Conservation (phyloP, 2,329 filamentous ascomycete species). For the Monilinia fructicola region DNA sequence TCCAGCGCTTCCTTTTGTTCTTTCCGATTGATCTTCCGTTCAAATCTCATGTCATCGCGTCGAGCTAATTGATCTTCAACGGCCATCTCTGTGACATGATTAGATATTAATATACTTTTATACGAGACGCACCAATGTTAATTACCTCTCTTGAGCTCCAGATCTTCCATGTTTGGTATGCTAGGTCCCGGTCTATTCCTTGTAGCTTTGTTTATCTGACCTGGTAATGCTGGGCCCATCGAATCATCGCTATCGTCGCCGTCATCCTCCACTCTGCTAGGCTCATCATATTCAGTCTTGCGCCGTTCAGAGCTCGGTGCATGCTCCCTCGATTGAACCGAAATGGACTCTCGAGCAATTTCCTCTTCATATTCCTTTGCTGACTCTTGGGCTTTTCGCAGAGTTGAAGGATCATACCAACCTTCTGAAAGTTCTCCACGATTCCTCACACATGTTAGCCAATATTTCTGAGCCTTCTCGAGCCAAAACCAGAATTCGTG, state of each 20-base stretch:
- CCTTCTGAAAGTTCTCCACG: slow-evolving; percentile 79
- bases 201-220: slow-evolving; percentile 35
- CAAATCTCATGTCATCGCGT: slow-evolving; percentile 55
- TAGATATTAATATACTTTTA: slow-evolving; percentile 16
- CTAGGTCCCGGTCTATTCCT: slow-evolving; percentile 50
- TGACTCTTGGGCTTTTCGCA: slow-evolving; percentile 39
- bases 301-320: slow-evolving; percentile 14
- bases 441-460: slow-evolving; percentile 65
- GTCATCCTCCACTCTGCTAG: slow-evolving; percentile 13
- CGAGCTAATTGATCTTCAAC: slow-evolving; percentile 50
- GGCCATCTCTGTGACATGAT: slow-evolving; percentile 37
- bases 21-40: slow-evolving; percentile 63
- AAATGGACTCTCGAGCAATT: slow-evolving; percentile 24
- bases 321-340: slow-evolving; percentile 21
- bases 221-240: slow-evolving; percentile 50
- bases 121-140: neutral
- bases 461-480: neutral
- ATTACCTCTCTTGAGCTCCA: slow-evolving; percentile 59
- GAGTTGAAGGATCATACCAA: slow-evolving; percentile 82
- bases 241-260: slow-evolving; percentile 41
- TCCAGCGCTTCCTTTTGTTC: slow-evolving; percentile 72
- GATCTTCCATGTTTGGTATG: slow-evolving; percentile 72
- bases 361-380: slow-evolving; percentile 22
- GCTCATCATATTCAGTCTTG: neutral
- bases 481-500: slow-evolving; percentile 23